Percentiles rank a stretch among this genome's conserved stretches.
These are phyloP conservation scores for Rhizophora apiculata DNA, from an alignment of 345 rosid genomes.

Conservation along the genomic window DNA sequence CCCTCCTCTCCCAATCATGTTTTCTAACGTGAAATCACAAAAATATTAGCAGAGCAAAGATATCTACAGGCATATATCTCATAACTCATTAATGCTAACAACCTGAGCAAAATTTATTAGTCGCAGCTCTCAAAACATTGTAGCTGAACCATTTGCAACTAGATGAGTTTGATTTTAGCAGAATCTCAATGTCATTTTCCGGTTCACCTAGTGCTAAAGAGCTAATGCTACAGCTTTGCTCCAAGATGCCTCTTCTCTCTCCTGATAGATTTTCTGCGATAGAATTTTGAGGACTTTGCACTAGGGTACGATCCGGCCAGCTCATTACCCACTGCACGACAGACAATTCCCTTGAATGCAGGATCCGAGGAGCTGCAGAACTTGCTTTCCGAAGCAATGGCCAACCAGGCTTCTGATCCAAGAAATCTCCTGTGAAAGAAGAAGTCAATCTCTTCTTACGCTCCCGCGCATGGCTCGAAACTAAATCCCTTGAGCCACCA, in stretches of 20 bases:
- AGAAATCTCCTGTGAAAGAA: constrained; percentile 37
- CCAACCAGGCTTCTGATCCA: constrained; percentile 82
- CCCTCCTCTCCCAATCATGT: constrained; percentile 79
- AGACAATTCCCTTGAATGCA: constrained; percentile 44
- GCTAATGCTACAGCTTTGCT: constrained; percentile 18
- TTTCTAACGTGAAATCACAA: constrained; percentile 38
- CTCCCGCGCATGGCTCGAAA: constrained; percentile 13
- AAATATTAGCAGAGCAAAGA: constrained; percentile 10
- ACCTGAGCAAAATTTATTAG: constrained; percentile 78
- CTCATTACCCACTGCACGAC: constrained; percentile 90
- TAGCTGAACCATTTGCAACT: constrained; percentile 52
- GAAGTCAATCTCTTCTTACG: constrained; percentile 35
- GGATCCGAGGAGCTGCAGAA: constrained; percentile 34
- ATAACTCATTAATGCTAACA: neutral
- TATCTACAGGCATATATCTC: neutral
- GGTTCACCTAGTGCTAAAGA: constrained; percentile 23
- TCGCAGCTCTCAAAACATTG: constrained; percentile 56
- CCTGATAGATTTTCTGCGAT: constrained; percentile 18
- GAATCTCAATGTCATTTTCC: constrained; percentile 32
- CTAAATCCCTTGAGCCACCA: constrained; percentile 26
- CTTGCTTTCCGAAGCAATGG: constrained; percentile 58
- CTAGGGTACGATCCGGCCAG: constrained; percentile 67
- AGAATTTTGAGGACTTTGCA: constrained; percentile 25
- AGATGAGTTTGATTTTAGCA: constrained; percentile 39
- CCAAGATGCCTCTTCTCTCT: constrained; percentile 13